These are phyloP conservation scores for Amphicarpaea edgeworthii DNA, from an alignment of 306 rosid species.

Conservation along the genomic window DNA sequence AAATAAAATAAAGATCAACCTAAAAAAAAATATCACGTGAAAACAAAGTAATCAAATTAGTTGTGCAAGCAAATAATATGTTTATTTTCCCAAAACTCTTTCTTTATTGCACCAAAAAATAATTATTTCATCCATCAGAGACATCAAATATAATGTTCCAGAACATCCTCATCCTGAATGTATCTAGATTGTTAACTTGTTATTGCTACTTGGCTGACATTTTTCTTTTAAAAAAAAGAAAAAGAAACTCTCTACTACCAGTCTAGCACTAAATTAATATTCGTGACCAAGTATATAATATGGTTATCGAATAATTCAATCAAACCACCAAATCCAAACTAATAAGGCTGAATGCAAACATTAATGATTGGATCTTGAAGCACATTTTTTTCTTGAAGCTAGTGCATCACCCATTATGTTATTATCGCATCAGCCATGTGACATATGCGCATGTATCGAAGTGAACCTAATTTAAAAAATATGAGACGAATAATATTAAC, in stretches of 20 bases:
- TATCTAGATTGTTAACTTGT: background rate
- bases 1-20: no score
- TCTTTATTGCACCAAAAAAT: background rate
- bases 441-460: background rate
- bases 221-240: no score
- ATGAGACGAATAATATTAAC: background rate
- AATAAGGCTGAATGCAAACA: background rate
- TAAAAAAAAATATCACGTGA: no score
- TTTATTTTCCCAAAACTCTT: background rate
- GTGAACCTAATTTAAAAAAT: background rate
- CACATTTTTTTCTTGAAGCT: background rate
- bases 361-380: slow-evolving; percentile 1
- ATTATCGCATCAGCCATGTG: slow-evolving; percentile 1
- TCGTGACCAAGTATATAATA: background rate
- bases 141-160: background rate
- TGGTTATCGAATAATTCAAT: slow-evolving; percentile 5
- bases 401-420: background rate
- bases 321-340: background rate
- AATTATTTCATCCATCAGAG: background rate
- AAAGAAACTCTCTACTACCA: no score
- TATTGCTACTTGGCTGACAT: no score
- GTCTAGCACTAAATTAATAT: no score
- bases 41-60: no score
- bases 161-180: background rate
- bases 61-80: background rate